Evolutionary conservation across 2,329 filamentous ascomycete species (phyloP), one percentile per base, ranked within the genome.

Genomic region (Penicillium sp.): DNA sequence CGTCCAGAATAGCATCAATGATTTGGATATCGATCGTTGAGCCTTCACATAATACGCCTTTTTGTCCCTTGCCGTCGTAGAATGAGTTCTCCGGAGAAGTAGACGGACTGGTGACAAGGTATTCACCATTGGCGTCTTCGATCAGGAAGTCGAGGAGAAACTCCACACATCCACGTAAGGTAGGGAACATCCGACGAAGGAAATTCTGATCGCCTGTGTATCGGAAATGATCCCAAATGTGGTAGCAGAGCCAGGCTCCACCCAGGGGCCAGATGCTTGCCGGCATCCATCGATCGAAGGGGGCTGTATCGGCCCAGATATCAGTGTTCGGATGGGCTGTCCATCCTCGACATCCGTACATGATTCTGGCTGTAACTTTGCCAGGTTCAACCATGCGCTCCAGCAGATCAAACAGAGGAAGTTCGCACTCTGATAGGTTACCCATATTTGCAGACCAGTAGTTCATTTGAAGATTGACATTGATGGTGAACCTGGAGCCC

Each of bases 381-480:
- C 79, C 79, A 55, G 58, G 52, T 24, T 34, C 52, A 53, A 61
- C 55, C 53, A 69, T 63, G 3, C 64, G 62, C 17, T 73, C 67
- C 3, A 75, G 61, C 2, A 72, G 57, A 21, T 69, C 62, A 31
- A 76, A 72, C 0, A 78, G 48, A 0, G 75, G 72, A 2, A 63
- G 46, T 17, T 73, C 68, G 3, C 66, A 70, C 39, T 72, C 71
- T 0, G 28, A 72, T 41, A 77, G 71, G 1, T 77, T 68, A 0
- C 76, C 78, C 45, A 77, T 71, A 31, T 80, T 77, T 2, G 74
- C 72, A 2, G 66, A 67, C 78, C 79, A 82, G 54, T 82, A 75
- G 52, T 81, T 82, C 79, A 82, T 82, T 55, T 82, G 77, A 0
- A 81, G 52, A 50, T 82, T 82, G 57, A 82, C 79, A 53, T 82